Base-by-base conservation (phyloP, 495 filamentous ascomycete species). In the Penicillium chermesinum region DNA sequence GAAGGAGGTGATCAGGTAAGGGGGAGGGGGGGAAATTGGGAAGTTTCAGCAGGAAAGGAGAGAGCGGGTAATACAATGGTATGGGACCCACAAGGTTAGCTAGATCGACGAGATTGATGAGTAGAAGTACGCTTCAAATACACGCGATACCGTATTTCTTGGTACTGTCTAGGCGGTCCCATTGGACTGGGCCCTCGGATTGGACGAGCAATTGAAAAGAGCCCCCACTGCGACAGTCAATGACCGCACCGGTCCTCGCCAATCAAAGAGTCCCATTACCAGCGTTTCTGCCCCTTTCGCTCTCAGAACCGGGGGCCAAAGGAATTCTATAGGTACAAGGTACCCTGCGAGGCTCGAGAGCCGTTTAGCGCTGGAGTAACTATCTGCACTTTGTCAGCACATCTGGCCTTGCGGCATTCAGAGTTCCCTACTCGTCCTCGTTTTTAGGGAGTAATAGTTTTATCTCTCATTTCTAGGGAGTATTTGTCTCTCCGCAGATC, bases 31-130 rank as follows among this genome's bases (percentile, higher is more conserved):
- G 57, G 47, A 54, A 59, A 58, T 56, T 46, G 54, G 46, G 57
- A 66, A 65, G 50, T 61, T 63, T 63, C 57, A 61, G 53, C 53
- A 50, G 47, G 55, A 62, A 56, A 56, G 50, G 51, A 44, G 57
- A 61, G 60, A 61, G 49, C 17, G 30, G 1, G 43, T 30, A 51
- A 43, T 53, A 57, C 49, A 30, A 27, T n/a, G 19, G 8, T 27
- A 16, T 20, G 10, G n/a, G 27, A 19, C 19, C 34, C 14, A 34
- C 17, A 14, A 16, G 10, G 13, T 2, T 5, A 9, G 12, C 16
- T 7, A 1, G 33, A 37, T 21, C 4, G 27, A 27, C 13, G 20
- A 25, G 16, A 22, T 20, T 30, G 25, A 30, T 19, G 22, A 7
- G 12, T 22, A 27, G 38, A 22, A 36, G 16, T 10, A 19, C 17